Base-by-base conservation (phyloP, 768 basidiomycete genomes). In the Mycena albidolilacea region DNA sequence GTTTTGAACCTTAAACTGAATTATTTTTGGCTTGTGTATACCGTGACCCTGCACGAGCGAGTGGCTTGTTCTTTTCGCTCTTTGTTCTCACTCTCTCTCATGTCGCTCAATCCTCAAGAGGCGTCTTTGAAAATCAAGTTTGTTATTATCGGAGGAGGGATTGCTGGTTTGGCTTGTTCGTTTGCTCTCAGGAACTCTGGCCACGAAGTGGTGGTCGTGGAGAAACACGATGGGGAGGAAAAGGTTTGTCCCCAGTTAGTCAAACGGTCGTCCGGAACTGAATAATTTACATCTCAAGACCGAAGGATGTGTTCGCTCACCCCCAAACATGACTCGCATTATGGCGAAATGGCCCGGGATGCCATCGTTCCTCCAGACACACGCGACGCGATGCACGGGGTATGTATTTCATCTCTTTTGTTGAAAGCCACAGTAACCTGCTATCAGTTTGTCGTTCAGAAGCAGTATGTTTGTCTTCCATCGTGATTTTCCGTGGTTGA, bases 131-230 rank as follows among this genome's bases (percentile, higher is more conserved):
- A 23, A 59, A 80, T 85, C 79, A 82, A 82, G 67, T 77, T 82
- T 37, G 76, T 85, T 41, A 78, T 85, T 64, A 72, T 85, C 30
- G 84, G 83, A 5, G 83, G 79, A 12, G 82, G 83, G 1, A 79
- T 84, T 63, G 80, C 80, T 14, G 83, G 83, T 19, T 79, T 85
- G 5, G 75, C 80, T 6, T 72, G 79, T 37, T 83, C 81, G 50
- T 80, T 79, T 64, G 77, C 82, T 41, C 73, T 84, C 35, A 80
- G 75, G 3, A 38, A 39, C 23, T 55, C 72, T 8, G 72, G 72
- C 14, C 72, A 73, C 37, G 67, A 73, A 17, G 41, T 61, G 15
- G 64, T 66, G 23, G 44, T 73, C 14, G 12, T 73, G 7, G 72
- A 73, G 21, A 19, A 73, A 35, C 39, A 55, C 30, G 14, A 21